phyloP scores from a whole-genome alignment of 2,329 filamentous ascomycete genomes.

The Phyllosticta citribraziliensis region DNA sequence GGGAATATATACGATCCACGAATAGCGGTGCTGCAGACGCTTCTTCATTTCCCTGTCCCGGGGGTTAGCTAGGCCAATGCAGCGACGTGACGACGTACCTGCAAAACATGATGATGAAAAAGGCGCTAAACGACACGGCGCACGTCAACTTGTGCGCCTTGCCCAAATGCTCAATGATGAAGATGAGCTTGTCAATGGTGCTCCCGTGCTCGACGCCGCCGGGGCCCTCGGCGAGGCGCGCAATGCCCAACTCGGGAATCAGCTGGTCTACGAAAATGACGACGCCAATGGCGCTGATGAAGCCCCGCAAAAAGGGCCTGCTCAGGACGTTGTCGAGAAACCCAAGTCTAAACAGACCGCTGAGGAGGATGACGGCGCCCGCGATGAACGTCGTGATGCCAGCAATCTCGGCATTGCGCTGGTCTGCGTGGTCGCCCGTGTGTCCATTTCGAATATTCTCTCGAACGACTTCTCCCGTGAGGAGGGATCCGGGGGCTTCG shows the following conservation, averaged over 20 bases:
- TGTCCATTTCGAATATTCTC: slow-evolving; percentile 61
- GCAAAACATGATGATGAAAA: slow-evolving; percentile 82
- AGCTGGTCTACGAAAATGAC: slow-evolving; percentile 94
- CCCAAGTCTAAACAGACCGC: slow-evolving; percentile 74
- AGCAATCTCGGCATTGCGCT: slow-evolving; percentile 70
- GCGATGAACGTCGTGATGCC: slow-evolving; percentile 83
- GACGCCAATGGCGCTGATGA: slow-evolving; percentile 94
- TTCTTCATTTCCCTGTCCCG: slow-evolving; percentile 64
- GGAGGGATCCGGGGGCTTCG: slow-evolving; percentile 83
- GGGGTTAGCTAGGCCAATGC: slow-evolving; percentile 12
- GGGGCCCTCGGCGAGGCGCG: slow-evolving; percentile 50
- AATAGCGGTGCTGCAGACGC: slow-evolving; percentile 66
- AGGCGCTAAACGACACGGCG: slow-evolving; percentile 67
- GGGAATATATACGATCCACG: slow-evolving; percentile 75
- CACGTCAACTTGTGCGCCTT: slow-evolving; percentile 66
- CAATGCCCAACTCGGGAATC: slow-evolving; percentile 79
- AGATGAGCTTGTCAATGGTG: slow-evolving; percentile 74
- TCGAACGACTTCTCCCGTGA: slow-evolving; percentile 80
- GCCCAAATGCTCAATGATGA: slow-evolving; percentile 58
- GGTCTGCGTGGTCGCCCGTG: slow-evolving; percentile 55
- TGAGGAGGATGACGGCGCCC: slow-evolving; percentile 78
- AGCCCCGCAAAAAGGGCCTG: slow-evolving; percentile 82
- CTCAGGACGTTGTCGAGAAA: slow-evolving; percentile 94
- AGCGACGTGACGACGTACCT: slow-evolving; percentile 40
- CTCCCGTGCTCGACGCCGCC: slow-evolving; percentile 69